Conservation (phyloP, 441 rosid genomes). For the Capsella rubella region DNA sequence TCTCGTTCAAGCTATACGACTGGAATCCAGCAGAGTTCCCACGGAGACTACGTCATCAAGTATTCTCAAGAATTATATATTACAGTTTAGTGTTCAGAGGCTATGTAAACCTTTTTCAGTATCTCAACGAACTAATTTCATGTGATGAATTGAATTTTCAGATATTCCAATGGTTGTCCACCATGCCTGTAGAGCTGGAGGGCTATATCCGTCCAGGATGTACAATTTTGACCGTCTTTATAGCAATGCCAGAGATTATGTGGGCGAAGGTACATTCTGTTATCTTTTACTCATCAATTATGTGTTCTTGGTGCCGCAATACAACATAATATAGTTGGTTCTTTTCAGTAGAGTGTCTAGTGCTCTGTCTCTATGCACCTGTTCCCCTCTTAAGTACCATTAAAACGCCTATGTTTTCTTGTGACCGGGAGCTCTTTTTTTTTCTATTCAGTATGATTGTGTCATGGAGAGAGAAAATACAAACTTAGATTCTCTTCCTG, state of each 20-base stretch:
- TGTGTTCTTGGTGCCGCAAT: constrained; percentile 20
- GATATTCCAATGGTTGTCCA: constrained; percentile 96
- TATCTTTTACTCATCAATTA: constrained; percentile 5
- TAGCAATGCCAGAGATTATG: constrained; percentile 89
- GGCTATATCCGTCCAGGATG: constrained; percentile 99
- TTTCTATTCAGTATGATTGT: not conserved
- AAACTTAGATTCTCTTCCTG: constrained; percentile 3
- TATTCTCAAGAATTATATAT: constrained; percentile 61
- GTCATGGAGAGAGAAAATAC: constrained; percentile 13
- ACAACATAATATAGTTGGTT: constrained; percentile 13
- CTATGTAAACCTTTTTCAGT: constrained; percentile 26
- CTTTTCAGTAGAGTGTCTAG: constrained; percentile 18
- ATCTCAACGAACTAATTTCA: constrained; percentile 44
- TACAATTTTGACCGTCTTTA: constrained; percentile 84
- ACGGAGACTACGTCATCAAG: constrained; percentile 98
- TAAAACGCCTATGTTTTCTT: not conserved
- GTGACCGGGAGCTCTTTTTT: constrained; percentile 6
- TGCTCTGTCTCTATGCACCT: constrained; percentile 18
- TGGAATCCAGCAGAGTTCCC: constrained; percentile 99
- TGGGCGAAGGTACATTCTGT: constrained; percentile 76
- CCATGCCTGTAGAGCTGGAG: constrained; percentile 97
- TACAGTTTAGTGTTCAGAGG: constrained; percentile 68
- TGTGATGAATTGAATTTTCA: constrained; percentile 49
- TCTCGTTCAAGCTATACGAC: constrained; percentile 97
- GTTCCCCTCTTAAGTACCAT: not conserved